Percentiles rank a stretch among this genome's conserved stretches.
phyloP scores from a whole-genome alignment of 2,329 filamentous ascomycete species.

The Cytospora mali region DNA sequence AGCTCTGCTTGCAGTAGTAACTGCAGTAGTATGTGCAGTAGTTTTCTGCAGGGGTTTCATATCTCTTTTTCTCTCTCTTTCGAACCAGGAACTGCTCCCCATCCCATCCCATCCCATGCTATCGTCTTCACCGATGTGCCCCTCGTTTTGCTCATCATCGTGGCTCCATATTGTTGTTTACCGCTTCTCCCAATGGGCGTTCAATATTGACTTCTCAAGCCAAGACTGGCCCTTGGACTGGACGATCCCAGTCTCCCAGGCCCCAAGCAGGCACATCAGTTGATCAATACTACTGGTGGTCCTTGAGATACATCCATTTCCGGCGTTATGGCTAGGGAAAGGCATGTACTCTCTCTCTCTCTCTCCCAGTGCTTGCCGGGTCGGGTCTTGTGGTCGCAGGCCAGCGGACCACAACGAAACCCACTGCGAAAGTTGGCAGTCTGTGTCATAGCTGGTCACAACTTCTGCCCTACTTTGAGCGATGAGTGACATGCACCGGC shows the following conservation, averaged over 20 bases:
- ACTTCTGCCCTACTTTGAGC: constrained; percentile 21
- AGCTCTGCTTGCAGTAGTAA: constrained; percentile 17
- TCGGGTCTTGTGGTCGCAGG: constrained; percentile 23
- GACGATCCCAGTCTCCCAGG: constrained; percentile 9
- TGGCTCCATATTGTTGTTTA: constrained; percentile 21
- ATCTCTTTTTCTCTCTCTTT: constrained; percentile 5
- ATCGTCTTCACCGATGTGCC: constrained; percentile 22
- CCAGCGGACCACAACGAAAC: constrained; percentile 21
- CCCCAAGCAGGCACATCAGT: background rate
- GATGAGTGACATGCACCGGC: constrained; percentile 21
- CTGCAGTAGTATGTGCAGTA: constrained; percentile 5
- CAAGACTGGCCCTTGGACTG: constrained; percentile 12
- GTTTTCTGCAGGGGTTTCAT: constrained; percentile 17
- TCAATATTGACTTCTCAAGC: constrained; percentile 21
- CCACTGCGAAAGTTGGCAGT: constrained; percentile 8
- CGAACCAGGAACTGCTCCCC: constrained; percentile 9
- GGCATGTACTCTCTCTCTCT: constrained; percentile 18
- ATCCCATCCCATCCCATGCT: too few species aligned
- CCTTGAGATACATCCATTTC: constrained; percentile 22
- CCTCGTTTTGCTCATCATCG: background rate
- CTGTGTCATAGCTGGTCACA: constrained; percentile 21
- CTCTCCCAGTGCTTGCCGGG: constrained; percentile 12
- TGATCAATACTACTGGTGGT: constrained; percentile 12
- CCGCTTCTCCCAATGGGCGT: constrained; percentile 20
- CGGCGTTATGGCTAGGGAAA: constrained; percentile 7